Base-by-base conservation (phyloP, 306 rosid genomes). In the Fagus sylvatica region DNA sequence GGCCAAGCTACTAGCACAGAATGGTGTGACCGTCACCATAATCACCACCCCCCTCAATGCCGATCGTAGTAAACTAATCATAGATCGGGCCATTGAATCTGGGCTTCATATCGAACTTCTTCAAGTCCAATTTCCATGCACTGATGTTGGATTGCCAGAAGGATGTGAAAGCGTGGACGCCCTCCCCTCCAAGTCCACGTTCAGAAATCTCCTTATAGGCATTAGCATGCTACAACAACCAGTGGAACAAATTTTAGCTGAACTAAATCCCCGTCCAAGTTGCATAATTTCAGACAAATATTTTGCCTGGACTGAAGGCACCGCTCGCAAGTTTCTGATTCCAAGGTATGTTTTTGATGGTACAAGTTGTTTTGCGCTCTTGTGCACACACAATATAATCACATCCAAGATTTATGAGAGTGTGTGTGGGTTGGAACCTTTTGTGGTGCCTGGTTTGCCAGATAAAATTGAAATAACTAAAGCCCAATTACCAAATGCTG, bases 401-500 rank as follows among this genome's bases (percentile, higher is more conserved):
- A 13, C 8, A 13, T 74, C 73, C 34, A 61, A 71, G 61, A 53
- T 79, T 15, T 36, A 37, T 4, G 72, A 67, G 69, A 57, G 32
- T 30, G 69, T 51, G 1, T 15, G 55, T 7, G 71, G 28, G 39
- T 37, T 74, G 17, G 77, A 83, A n/a, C 32, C 37, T 7, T 72
- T 84, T 72, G 5, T 56, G 16, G 61, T 84, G n/a, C 84, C 84
- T 53, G 84, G 79, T 19, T 60, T 84, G 28, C 84, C 81, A 1
- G 81, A 76, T 53, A 55, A 53, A 10, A 69, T 84, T 11, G 79
- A 84, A 30, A 9, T 84, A 16, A 75, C 76, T 34, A 53, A 30
- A 9, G 19, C 74, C 13, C 73, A 84, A 69, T 32, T 84, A 13
- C 56, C 79, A 0, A 55, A 55, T 55, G 15, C 61, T 55, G 61